Evolutionary conservation across 768 basidiomycete genomes (phyloP).

Genomic region (Heimioporus sp.): DNA sequence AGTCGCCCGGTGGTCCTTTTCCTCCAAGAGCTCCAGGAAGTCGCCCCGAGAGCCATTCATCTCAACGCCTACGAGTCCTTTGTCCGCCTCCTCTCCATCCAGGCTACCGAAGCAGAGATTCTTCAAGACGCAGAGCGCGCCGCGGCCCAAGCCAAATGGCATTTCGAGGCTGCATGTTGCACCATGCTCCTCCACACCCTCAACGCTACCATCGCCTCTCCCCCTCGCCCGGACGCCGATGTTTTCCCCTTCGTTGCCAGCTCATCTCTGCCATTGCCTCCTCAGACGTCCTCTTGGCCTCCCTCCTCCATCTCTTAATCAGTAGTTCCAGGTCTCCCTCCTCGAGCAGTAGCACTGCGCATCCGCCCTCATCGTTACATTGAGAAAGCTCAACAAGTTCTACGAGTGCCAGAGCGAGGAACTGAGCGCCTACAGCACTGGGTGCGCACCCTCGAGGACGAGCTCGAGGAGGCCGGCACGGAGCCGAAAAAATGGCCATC

Average conservation of each 20-base stretch:
- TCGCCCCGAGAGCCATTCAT: slow-evolving; percentile 72
- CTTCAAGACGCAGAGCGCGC: slow-evolving; percentile 51
- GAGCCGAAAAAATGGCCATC: slow-evolving; percentile 68
- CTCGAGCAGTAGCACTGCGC: slow-evolving; percentile 67
- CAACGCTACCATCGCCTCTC: slow-evolving; percentile 43
- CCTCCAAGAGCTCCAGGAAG: slow-evolving; percentile 58
- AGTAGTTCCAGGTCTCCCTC: slow-evolving; percentile 58
- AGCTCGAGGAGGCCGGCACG: slow-evolving; percentile 77
- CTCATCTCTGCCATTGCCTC: slow-evolving; percentile 56
- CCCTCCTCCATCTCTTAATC: slow-evolving; percentile 61
- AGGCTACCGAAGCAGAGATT: slow-evolving; percentile 58
- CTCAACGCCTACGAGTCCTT: slow-evolving; percentile 66
- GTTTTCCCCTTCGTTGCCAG: slow-evolving; percentile 51
- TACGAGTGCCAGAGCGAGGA: slow-evolving; percentile 66
- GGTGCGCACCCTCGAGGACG: slow-evolving; percentile 58
- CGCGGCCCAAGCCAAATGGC: slow-evolving; percentile 61
- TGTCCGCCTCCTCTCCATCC: slow-evolving; percentile 64
- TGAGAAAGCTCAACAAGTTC: slow-evolving; percentile 77
- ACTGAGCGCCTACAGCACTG: slow-evolving; percentile 44
- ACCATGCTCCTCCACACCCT: slow-evolving; percentile 73
- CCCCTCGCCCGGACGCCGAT: slow-evolving; percentile 20
- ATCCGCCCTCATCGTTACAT: slow-evolving; percentile 73
- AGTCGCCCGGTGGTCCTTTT: slow-evolving; percentile 61
- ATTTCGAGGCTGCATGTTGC: slow-evolving; percentile 63
- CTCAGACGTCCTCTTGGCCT: slow-evolving; percentile 56